Evolutionary conservation across 495 filamentous ascomycete species (phyloP).

Genomic region (Hamigera avellanea): DNA sequence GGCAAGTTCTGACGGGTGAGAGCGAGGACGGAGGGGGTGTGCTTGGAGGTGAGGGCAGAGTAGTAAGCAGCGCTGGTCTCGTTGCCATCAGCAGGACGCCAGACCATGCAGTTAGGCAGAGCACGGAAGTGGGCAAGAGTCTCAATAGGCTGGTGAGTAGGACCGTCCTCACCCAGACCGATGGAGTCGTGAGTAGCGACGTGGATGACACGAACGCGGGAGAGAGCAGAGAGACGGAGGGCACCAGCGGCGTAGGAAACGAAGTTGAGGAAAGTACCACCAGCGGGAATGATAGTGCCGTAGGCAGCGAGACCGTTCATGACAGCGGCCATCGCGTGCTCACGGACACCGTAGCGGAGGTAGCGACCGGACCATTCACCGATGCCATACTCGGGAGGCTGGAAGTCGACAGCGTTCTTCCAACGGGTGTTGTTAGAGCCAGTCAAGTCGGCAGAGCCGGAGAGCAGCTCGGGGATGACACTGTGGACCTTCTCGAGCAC

Average conservation of each 20-base stretch:
- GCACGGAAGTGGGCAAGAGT: slow-evolving; percentile 99
- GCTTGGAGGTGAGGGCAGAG: slow-evolving; percentile 77
- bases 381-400: slow-evolving; percentile 73
- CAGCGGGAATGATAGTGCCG: slow-evolving; percentile 86
- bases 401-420: slow-evolving; percentile 97
- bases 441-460: slow-evolving; percentile 95
- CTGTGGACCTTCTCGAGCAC: slow-evolving; percentile 83
- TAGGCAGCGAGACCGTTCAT: slow-evolving; percentile 98
- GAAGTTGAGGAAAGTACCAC: slow-evolving; percentile 98
- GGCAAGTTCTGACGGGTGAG: slow-evolving; percentile 97
- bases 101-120: slow-evolving; percentile 98
- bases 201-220: slow-evolving; percentile 86
- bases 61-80: slow-evolving; percentile 98
- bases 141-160: slow-evolving; percentile 98
- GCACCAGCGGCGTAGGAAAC: slow-evolving; percentile 96
- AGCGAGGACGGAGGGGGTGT: slow-evolving; percentile 85
- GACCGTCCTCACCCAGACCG: slow-evolving; percentile 96
- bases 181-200: slow-evolving; percentile 99
- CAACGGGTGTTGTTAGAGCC: slow-evolving; percentile 97
- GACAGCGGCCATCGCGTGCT: slow-evolving; percentile 95
- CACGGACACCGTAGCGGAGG: slow-evolving; percentile 92
- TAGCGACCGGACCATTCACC: slow-evolving; percentile 88
- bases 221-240: slow-evolving; percentile 86
- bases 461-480: slow-evolving; percentile 78
- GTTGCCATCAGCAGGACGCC: slow-evolving; percentile 98